These are phyloP conservation scores for Globisporangium nodosum DNA, from an alignment of 352 stramenopile species.

Conservation along the genomic window DNA sequence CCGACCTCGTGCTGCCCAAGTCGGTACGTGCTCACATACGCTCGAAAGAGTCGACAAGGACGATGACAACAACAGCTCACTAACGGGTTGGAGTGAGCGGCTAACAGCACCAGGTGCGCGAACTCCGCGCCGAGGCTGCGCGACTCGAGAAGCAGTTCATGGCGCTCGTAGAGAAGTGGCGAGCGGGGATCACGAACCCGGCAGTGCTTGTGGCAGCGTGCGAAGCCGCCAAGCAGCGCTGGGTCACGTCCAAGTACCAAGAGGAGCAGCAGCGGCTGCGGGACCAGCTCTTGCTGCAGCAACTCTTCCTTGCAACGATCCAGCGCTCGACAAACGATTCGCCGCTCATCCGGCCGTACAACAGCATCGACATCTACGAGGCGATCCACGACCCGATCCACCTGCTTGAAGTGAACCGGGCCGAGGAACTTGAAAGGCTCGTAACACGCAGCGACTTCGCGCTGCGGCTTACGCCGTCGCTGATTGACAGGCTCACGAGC, in stretches of 20 bases:
- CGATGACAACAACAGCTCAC: not conserved
- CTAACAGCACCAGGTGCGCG: not conserved
- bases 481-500: slow-evolving; percentile 30
- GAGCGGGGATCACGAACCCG: slow-evolving; percentile 21
- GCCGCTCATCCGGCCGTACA: slow-evolving; percentile 27
- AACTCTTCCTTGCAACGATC: slow-evolving; percentile 52
- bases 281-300: slow-evolving; percentile 48
- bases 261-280: slow-evolving; percentile 35
- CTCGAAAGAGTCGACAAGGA: not conserved
- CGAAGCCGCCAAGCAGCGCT: slow-evolving; percentile 40
- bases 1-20: not conserved
- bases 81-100: too few species aligned
- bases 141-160: not conserved
- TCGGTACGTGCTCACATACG: not conserved
- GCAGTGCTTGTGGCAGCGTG: slow-evolving; percentile 31
- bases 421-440: slow-evolving; percentile 24
- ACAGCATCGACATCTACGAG: slow-evolving; percentile 43
- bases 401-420: not conserved
- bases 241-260: slow-evolving; percentile 36
- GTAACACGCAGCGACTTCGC: slow-evolving; percentile 29
- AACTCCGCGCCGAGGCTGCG: slow-evolving; percentile 2
- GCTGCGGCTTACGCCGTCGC: slow-evolving; percentile 22
- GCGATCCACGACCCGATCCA: slow-evolving; percentile 28
- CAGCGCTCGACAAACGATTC: slow-evolving; percentile 37
- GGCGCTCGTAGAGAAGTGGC: slow-evolving; percentile 24